Base-by-base conservation (phyloP, 2,329 filamentous ascomycete genomes). In the Botryosphaeria agaves region DNA sequence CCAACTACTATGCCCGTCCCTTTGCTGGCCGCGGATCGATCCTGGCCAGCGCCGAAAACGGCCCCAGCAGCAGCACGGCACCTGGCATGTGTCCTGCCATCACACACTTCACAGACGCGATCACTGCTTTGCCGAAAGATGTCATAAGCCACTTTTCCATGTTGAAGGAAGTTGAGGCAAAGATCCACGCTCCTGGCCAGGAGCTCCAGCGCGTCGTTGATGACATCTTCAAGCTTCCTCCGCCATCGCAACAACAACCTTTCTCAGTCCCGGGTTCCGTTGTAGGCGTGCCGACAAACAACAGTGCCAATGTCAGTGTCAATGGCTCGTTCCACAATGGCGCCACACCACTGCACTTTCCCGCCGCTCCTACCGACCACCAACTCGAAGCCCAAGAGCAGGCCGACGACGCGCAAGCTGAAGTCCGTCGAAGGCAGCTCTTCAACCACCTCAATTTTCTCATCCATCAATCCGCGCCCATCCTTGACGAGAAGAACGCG, bases 401-500 rank as follows among this genome's bases (percentile, higher is more conserved):
- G 14, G 32, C 36, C 8, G 32, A 35, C 18, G 24, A 32, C 9
- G 33, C 35, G n/a, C 19, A 34, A 11, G 16, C 30, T 16, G 76
- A 78, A 44, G 50, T 78, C 26, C 66, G 66, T 31, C 71, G 76
- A 39, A 73, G 82, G 40, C 70, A 78, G 44, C 62, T 85, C 25
- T 92, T 87, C 49, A 72, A 75, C 43, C 75, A 82, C 36, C 73
- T 87, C 31, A 76, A 83, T 21, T 66, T 73, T 43, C 76, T 79
- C 39, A 76, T 93, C 31, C 72, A 77, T 40, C 79, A 85, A 7
- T 9, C 21, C 21, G 12, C 21, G 4, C 72, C 83, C 28, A 87
- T 85, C 1, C 68, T 95, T 21, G 89, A 98, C 47, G 89, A 98
- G 57, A 98, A 98, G 58, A 93, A 94, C 41, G 85, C 94, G 42